phyloP scores from a whole-genome alignment of 1,284 basidiomycete genomes.

The Malassezia globosa region DNA sequence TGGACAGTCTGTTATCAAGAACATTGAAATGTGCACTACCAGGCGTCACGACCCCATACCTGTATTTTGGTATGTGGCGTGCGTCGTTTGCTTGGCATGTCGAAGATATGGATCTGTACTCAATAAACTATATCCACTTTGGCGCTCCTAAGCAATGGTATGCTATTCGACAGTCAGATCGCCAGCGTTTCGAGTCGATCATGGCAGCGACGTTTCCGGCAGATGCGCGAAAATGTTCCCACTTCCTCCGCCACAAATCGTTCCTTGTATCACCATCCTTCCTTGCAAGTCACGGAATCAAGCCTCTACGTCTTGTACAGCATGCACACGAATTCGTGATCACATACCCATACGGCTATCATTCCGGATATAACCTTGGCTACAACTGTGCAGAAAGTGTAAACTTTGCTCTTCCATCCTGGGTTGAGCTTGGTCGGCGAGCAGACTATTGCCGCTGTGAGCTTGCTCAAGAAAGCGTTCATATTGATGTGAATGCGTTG shows the following conservation, averaged over 20 bases:
- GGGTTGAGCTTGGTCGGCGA: slow-evolving; percentile 68
- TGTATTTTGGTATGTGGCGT: slow-evolving; percentile 99
- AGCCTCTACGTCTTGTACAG: slow-evolving; percentile 56
- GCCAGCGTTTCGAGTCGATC: slow-evolving; percentile 47
- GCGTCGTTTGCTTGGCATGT: slow-evolving; percentile 97
- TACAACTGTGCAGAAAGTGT: slow-evolving; percentile 96
- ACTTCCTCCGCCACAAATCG: slow-evolving; percentile 93
- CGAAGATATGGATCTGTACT: slow-evolving; percentile 78
- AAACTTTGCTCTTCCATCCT: slow-evolving; percentile 91
- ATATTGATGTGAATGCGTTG: slow-evolving; percentile 40
- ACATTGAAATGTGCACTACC: slow-evolving; percentile 60
- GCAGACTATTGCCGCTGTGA: slow-evolving; percentile 43
- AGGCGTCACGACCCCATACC: slow-evolving; percentile 91
- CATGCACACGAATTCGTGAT: slow-evolving; percentile 87
- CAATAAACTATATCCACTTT: slow-evolving; percentile 98
- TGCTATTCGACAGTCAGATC: slow-evolving; percentile 75
- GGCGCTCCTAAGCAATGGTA: slow-evolving; percentile 96
- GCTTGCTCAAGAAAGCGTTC: slow-evolving; percentile 37
- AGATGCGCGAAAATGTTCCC: slow-evolving; percentile 60
- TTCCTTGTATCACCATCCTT: slow-evolving; percentile 81
- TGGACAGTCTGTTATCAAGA: slow-evolving; percentile 75
- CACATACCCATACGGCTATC: slow-evolving; percentile 82
- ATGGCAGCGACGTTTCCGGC: slow-evolving; percentile 40
- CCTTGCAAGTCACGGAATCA: slow-evolving; percentile 65
- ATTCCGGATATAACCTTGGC: slow-evolving; percentile 92